Conservation (phyloP, 2,329 filamentous ascomycete genomes). For the Aspergillus pseudoglaucus region DNA sequence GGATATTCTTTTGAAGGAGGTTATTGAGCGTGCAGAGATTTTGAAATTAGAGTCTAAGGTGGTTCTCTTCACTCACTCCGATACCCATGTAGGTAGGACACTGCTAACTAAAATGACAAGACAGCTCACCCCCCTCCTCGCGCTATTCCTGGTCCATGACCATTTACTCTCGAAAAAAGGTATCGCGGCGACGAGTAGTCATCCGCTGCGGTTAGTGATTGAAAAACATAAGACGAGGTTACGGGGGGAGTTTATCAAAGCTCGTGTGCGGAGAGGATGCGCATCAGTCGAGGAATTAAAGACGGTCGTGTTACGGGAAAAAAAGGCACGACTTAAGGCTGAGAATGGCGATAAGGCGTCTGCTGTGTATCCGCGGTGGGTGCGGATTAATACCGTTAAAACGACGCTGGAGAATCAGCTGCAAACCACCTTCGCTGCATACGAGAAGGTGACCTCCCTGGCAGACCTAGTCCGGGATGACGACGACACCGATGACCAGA, state of each 20-base stretch:
- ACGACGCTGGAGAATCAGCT: conserved; percentile 66
- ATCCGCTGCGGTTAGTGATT: conserved; percentile 69
- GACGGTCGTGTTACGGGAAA: conserved; percentile 26
- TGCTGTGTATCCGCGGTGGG: conserved; percentile 72
- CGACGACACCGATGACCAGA: conserved; percentile 8
- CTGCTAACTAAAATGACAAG: conserved; percentile 30
- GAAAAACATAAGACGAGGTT: conserved; percentile 77
- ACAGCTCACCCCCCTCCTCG: conserved; percentile 72
- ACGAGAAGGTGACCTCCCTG: conserved; percentile 52
- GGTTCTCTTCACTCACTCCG: conserved; percentile 13
- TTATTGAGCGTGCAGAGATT: conserved; percentile 75
- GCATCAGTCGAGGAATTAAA: conserved; percentile 60
- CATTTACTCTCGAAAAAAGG: conserved; percentile 73
- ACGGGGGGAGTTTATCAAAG: conserved; percentile 73
- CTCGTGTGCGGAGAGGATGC: conserved; percentile 65
- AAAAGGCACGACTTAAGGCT: conserved; percentile 41
- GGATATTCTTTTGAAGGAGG: conserved; percentile 76
- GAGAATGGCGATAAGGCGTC: conserved; percentile 21
- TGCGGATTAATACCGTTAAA: conserved; percentile 75
- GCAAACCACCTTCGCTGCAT: conserved; percentile 64
- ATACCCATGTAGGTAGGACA: conserved; percentile 1
- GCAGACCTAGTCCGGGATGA: conserved; percentile 47
- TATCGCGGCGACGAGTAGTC: conserved; percentile 70
- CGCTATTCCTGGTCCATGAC: conserved; percentile 80
- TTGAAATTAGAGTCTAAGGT: conserved; percentile 81